Evolutionary conservation across 192 early-diverging fungal genomes (phyloP).

Genomic region (Nowakowskiella sp.): DNA sequence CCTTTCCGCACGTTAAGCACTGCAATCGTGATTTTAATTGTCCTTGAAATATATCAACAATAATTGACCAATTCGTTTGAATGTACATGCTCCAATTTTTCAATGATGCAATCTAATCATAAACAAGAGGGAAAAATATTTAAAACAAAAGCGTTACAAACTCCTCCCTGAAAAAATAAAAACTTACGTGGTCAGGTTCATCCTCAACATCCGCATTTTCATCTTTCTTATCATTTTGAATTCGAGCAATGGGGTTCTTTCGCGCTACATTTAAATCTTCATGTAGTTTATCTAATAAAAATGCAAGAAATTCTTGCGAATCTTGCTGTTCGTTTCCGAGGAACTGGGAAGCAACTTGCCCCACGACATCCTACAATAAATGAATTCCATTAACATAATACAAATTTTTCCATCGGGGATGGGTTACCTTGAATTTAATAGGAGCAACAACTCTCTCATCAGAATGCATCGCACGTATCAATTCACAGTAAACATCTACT

Average conservation of each 20-base stretch:
- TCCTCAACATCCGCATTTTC: conserved; percentile 56
- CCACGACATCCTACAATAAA: not conserved
- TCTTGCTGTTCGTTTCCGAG: conserved; percentile 89
- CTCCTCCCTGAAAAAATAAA: too few relatives aligned
- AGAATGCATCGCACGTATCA: conserved; percentile 70
- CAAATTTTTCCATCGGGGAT: conserved; percentile 83
- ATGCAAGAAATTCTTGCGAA: conserved; percentile 90
- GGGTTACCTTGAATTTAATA: conserved; percentile 49
- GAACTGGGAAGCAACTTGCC: conserved; percentile 52
- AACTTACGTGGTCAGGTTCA: conserved; percentile 52
- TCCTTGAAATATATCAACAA: conserved; percentile 89
- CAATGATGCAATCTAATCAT: conserved; percentile 3
- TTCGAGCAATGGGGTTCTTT: not conserved
- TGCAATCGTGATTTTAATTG: conserved; percentile 57
- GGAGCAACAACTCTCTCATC: conserved; percentile 72
- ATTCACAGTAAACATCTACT: conserved; percentile 64
- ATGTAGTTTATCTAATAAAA: conserved; percentile 82
- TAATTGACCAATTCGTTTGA: conserved; percentile 65
- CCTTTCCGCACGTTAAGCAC: conserved; percentile 64
- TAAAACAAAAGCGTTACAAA: too few relatives aligned
- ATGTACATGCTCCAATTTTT: conserved; percentile 70
- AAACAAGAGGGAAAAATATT: too few relatives aligned
- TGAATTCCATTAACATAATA: too few relatives aligned
- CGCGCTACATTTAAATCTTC: conserved; percentile 80
- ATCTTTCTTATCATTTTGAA: conserved; percentile 33